Evolutionary conservation across 768 basidiomycete species (phyloP).

Genomic region (Lactarius hatsudake): DNA sequence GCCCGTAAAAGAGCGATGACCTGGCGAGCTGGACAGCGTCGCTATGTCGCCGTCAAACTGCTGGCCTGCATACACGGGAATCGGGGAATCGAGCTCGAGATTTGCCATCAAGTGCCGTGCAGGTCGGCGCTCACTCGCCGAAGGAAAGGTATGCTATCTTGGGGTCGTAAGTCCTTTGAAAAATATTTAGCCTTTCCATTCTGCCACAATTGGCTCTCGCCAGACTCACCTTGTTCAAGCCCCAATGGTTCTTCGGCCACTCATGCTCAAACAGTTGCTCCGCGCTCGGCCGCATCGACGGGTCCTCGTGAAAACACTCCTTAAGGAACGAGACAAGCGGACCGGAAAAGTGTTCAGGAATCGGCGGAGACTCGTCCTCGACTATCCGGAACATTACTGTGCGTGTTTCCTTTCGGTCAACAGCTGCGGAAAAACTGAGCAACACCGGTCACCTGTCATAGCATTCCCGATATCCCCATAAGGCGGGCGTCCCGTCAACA

Average conservation of each 20-base stretch:
- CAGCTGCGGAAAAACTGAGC: background rate
- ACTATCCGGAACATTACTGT: conserved; percentile 97
- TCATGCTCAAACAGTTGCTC: conserved; percentile 84
- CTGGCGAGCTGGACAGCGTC: conserved; percentile 22
- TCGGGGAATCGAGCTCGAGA: conserved; percentile 41
- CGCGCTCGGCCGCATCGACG: conserved; percentile 76
- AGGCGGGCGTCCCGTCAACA: conserved; percentile 89
- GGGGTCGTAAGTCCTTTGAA: conserved; percentile 72
- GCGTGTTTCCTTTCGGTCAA: conserved; percentile 3
- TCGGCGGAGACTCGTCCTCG: conserved; percentile 84
- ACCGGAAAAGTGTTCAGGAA: conserved; percentile 78
- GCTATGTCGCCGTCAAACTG: conserved; percentile 21
- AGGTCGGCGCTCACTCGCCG: conserved; percentile 83
- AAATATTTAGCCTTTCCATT: background rate
- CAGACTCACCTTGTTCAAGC: conserved; percentile 63
- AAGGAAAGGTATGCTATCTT: conserved; percentile 94
- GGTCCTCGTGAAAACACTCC: conserved; percentile 91
- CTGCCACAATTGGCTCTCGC: background rate
- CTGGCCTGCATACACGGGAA: conserved; percentile 19
- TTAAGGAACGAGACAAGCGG: conserved; percentile 74
- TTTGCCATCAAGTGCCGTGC: conserved; percentile 47
- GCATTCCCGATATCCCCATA: conserved; percentile 86
- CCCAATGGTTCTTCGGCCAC: conserved; percentile 85
- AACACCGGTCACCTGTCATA: conserved; percentile 66
- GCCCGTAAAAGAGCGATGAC: conserved; percentile 10